phyloP scores from a whole-genome alignment of 2,329 filamentous ascomycete genomes.

The Cladophialophora carrionii region DNA sequence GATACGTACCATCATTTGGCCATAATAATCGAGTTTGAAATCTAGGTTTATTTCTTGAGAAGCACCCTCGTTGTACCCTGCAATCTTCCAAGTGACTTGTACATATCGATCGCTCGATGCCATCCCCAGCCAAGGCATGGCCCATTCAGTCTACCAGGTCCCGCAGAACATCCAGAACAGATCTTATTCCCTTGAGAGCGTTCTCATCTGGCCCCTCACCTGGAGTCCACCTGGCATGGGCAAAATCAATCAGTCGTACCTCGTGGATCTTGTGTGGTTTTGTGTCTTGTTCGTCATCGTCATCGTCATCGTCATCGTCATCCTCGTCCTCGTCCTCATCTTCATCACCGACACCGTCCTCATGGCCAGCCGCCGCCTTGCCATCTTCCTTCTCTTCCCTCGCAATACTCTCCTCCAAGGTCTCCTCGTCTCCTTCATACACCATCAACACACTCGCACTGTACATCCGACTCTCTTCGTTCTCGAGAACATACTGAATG shows the following conservation, averaged over 20 bases:
- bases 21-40: background rate
- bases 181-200: constrained; percentile 72
- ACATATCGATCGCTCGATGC: background rate
- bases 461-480: constrained; percentile 68
- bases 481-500: constrained; percentile 55
- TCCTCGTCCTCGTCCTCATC: constrained; percentile 38
- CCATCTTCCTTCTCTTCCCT: constrained; percentile 44
- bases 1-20: background rate
- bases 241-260: constrained; percentile 94
- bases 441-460: constrained; percentile 67
- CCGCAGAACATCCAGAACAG: constrained; percentile 70
- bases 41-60: background rate
- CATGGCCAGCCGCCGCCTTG: constrained; percentile 33
- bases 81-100: background rate
- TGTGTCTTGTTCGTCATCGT: constrained; percentile 50
- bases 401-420: constrained; percentile 52
- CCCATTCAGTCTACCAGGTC: constrained; percentile 43
- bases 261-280: constrained; percentile 69
- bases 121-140: background rate
- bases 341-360: constrained; percentile 25
- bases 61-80: background rate
- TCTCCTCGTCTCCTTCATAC: constrained; percentile 65
- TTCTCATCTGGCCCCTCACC: constrained; percentile 88
- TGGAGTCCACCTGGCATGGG: constrained; percentile 82
- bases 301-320: constrained; percentile 21